Percentiles rank a stretch among this genome's conserved stretches.
Conservation (phyloP, 305 asterid species). For the Fraxinus nigra region DNA sequence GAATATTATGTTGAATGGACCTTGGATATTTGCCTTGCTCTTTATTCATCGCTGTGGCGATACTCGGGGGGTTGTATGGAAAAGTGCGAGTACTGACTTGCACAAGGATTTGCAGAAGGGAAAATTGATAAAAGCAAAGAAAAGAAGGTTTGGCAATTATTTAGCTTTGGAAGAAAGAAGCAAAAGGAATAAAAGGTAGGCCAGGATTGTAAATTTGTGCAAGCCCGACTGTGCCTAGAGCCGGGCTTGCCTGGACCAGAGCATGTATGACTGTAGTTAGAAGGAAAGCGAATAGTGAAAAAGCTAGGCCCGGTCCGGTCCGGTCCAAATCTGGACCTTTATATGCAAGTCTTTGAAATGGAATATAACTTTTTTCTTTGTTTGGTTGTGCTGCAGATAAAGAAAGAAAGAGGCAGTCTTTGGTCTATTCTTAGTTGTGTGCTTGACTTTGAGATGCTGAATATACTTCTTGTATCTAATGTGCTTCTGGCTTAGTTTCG, state of each 20-base stretch:
- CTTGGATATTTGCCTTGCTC: slow-evolving; percentile 18
- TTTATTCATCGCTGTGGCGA: slow-evolving; percentile 47
- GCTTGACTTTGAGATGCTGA: slow-evolving; percentile 32
- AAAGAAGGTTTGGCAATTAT: slow-evolving; percentile 59
- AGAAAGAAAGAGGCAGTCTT: slow-evolving; percentile 43
- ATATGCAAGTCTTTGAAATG: slow-evolving; percentile 25
- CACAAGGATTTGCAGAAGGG: slow-evolving; percentile 59
- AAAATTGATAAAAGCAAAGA: slow-evolving; percentile 36
- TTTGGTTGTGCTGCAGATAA: slow-evolving; percentile 43
- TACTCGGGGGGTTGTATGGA: slow-evolving; percentile 25
- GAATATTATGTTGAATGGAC: slow-evolving; percentile 28
- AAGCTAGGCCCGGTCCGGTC: neutral
- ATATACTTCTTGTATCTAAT: slow-evolving; percentile 37
- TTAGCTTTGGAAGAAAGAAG: slow-evolving; percentile 51
- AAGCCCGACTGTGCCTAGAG: neutral
- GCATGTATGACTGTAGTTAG: neutral
- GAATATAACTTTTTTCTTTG: slow-evolving; percentile 62
- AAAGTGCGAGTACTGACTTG: slow-evolving; percentile 35
- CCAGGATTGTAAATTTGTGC: neutral
- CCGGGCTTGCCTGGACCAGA: neutral
- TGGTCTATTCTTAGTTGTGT: slow-evolving; percentile 29
- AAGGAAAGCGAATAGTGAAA: neutral
- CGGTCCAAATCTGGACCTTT: neutral
- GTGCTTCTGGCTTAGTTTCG: slow-evolving; percentile 18
- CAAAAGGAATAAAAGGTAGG: slow-evolving; percentile 50